Base-by-base conservation (phyloP, 257 asterid species). In the Scutellaria minor region DNA sequence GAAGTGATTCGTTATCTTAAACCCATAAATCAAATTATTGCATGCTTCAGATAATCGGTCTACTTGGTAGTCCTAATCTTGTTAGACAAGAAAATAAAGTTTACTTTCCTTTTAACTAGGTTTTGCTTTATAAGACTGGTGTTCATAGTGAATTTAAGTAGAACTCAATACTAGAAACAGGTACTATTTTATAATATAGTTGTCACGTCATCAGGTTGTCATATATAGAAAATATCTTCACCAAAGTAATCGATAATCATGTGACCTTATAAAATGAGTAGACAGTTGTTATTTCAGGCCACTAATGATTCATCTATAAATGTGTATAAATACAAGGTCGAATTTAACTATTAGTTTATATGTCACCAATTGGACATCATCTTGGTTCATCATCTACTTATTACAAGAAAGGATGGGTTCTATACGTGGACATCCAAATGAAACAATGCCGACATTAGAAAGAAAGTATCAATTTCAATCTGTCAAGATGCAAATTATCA, bases 191-290 rank as follows among this genome's bases (percentile, higher is more conserved):
- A 68, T 45, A 57, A 55, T 9, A 64, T 41, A 55, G 46, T 47
- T 50, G 56, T 42, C 62, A 55, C 44, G 57, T 7, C 51, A 45
- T 65, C 22, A 70, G 61, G 54, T 47, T 15, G 44, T 59, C 55
- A 35, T 37, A 27, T 20, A 20, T 6, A 37, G 68, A 57, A 56
- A 46, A 55, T 27, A 31, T 55, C 39, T 55, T 31, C 66, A 48
- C 15, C 15, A 10, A 48, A 65, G 53, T 40, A 63, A 14, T 53
- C 47, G 46, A 31, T 22, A 40, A 27, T 44, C 65, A 64, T 44
- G 76, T n/a, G 71, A 9, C 18, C n/a, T 12, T 48, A 31, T 12
- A 66, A 39, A 20, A 58, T 3, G 64, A 46, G 51, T 24, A 40
- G 59, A 47, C 14, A 77, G 42, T 15, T 56, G 54, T 14, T 64